Percentiles rank a stretch among this genome's conserved stretches.
Evolutionary conservation across 2,329 filamentous ascomycete genomes (phyloP).

Genomic region (Cladosporium sp.): DNA sequence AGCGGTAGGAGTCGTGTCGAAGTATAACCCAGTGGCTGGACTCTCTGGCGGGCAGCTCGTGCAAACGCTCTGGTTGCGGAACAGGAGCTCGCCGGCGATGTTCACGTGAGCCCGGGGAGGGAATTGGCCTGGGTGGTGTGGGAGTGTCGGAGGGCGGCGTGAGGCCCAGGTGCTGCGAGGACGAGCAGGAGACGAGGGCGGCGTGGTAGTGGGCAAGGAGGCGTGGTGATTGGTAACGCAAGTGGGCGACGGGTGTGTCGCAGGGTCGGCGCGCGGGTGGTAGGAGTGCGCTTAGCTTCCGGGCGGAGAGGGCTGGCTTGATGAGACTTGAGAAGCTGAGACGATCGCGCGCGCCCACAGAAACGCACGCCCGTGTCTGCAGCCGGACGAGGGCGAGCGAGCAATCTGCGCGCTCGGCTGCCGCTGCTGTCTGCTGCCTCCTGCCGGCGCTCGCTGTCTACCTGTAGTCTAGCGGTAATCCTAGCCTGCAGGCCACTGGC

Average conservation of each 20-base stretch:
- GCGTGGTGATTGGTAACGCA: conserved; percentile 2
- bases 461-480: not conserved
- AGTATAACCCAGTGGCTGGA: conserved; percentile 5
- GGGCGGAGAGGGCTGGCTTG: not conserved
- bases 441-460: no score
- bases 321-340: not conserved
- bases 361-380: not conserved
- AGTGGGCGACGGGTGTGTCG: not conserved
- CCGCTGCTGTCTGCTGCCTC: not conserved
- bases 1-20: not conserved
- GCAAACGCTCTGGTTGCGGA: not conserved
- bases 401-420: not conserved
- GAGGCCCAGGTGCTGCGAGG: not conserved
- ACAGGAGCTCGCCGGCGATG: conserved; percentile 2
- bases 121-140: not conserved
- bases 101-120: not conserved
- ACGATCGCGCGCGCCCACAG: not conserved
- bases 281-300: not conserved
- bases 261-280: not conserved
- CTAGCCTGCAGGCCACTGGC: not conserved
- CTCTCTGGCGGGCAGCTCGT: not conserved
- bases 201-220: not conserved
- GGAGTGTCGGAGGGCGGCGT: not conserved
- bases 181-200: not conserved
- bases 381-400: not conserved